These are phyloP conservation scores for Hondaea fermentalgiana DNA, from an alignment of 108 stramenopile genomes.

Conservation along the genomic window DNA sequence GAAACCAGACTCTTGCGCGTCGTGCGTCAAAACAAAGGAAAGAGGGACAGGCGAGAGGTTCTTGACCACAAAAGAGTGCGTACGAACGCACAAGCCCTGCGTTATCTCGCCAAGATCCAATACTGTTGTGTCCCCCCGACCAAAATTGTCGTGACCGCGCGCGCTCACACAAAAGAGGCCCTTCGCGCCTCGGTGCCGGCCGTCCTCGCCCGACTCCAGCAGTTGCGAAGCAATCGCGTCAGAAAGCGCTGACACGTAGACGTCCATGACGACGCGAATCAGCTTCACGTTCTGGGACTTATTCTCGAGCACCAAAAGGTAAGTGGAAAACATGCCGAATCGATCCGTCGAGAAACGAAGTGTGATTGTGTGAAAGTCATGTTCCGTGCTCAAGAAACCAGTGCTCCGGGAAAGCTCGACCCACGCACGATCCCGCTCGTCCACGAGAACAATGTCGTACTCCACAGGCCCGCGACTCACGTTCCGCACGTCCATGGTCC, in stretches of 20 bases:
- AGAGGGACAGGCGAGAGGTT: background rate
- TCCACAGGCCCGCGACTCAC: background rate
- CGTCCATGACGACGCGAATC: background rate
- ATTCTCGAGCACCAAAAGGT: background rate
- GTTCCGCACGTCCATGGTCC: background rate
- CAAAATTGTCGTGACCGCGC: background rate
- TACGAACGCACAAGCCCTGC: background rate
- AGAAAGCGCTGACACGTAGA: background rate
- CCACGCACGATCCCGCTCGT: background rate
- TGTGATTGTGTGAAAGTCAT: background rate
- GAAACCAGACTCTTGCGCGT: background rate
- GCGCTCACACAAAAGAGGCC: background rate
- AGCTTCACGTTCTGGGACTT: background rate
- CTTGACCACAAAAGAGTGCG: background rate
- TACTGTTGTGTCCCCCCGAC: background rate
- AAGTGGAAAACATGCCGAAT: background rate
- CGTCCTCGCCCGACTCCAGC: background rate
- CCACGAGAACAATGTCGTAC: constrained; percentile 2
- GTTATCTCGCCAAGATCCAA: background rate
- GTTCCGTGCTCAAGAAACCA: background rate
- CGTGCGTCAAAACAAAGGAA: background rate
- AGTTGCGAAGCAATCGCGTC: background rate
- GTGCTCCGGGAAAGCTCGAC: background rate
- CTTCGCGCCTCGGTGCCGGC: background rate
- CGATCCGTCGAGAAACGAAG: background rate